A percentile compares a stretch with the other conserved stretches of the same genome.
phyloP scores from a whole-genome alignment of 306 rosid genomes.

The Prunus padus region DNA sequence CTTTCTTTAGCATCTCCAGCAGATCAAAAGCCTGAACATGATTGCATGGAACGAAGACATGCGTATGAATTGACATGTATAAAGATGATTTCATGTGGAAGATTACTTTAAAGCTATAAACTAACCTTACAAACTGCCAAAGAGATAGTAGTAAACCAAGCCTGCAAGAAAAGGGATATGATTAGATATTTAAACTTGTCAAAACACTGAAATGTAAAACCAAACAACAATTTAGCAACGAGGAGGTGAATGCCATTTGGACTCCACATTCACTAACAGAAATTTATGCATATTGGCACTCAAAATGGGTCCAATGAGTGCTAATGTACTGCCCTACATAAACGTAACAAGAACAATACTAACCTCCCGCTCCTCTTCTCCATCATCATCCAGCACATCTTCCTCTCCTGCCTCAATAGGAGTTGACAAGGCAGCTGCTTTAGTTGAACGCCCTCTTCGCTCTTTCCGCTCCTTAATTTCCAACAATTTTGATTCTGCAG shows the following conservation, averaged over 20 bases:
- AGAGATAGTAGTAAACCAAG: conserved; percentile 81
- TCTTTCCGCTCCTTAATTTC: conserved; percentile 96
- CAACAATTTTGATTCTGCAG: conserved; percentile 84
- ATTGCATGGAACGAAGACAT: conserved; percentile 17
- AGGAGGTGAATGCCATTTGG: neutral
- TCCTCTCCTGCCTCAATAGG: conserved; percentile 94
- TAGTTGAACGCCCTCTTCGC: conserved; percentile 85
- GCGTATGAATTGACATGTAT: conserved; percentile 17
- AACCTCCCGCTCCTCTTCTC: conserved; percentile 97
- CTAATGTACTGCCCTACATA: neutral
- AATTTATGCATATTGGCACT: neutral
- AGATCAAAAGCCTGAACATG: conserved; percentile 70
- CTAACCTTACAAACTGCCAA: conserved; percentile 89
- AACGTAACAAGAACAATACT: conserved; percentile 17
- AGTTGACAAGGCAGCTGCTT: conserved; percentile 87
- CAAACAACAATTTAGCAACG: neutral
- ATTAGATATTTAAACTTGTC: neutral
- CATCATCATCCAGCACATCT: conserved; percentile 83
- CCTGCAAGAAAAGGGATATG: conserved; percentile 39
- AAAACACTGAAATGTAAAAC: neutral
- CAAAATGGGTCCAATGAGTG: neutral
- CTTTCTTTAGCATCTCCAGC: conserved; percentile 83
- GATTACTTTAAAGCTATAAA: conserved; percentile 19
- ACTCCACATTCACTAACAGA: neutral
- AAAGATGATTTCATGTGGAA: neutral